These are phyloP conservation scores for Hanseniaspora uvarum DNA, from an alignment of 1,139 yeast species.

Conservation along the genomic window DNA sequence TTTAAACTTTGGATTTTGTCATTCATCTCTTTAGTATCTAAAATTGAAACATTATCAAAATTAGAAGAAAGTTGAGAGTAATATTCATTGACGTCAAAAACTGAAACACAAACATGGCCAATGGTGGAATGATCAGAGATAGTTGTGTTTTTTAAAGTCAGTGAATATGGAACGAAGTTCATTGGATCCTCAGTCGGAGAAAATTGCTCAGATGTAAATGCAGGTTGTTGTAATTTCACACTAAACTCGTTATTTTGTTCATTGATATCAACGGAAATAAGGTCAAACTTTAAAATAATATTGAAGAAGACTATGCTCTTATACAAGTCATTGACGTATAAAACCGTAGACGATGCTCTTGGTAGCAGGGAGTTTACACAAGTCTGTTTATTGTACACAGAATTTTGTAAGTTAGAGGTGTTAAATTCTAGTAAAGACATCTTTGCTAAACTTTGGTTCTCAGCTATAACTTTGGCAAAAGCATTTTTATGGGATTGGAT, in stretches of 20 bases:
- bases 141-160: background rate
- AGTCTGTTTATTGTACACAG: background rate
- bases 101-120: slow-evolving; percentile 85
- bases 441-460: background rate
- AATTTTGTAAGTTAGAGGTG: background rate
- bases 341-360: background rate
- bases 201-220: background rate
- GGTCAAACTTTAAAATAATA: background rate
- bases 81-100: slow-evolving; percentile 59
- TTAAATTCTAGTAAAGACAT: background rate
- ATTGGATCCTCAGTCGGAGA: background rate
- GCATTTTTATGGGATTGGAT: background rate
- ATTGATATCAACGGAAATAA: background rate
- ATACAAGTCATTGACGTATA: background rate
- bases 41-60: background rate
- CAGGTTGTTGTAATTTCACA: background rate
- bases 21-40: background rate
- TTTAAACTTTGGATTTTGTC: background rate
- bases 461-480: too few relatives aligned
- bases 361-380: background rate
- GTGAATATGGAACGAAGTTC: background rate
- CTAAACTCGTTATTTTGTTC: background rate
- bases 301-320: background rate
- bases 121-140: slow-evolving; percentile 49
- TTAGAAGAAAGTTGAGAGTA: slow-evolving; percentile 34